Conservation (phyloP, 202 grass and related monocot genomes). For the Setaria viridis region DNA sequence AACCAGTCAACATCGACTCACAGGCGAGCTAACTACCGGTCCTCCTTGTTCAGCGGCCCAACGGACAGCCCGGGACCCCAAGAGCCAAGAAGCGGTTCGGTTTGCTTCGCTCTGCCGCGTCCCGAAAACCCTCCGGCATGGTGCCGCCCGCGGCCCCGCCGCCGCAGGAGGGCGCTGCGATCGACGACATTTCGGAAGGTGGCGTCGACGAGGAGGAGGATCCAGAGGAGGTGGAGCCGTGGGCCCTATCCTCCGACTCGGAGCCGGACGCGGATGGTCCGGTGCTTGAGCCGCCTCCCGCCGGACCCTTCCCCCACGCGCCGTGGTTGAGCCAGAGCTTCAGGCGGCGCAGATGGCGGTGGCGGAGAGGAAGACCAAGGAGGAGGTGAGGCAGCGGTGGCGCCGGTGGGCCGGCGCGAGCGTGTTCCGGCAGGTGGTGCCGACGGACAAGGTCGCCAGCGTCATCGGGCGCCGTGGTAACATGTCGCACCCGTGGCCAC, state of each 20-base stretch:
- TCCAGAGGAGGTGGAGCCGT: slow-evolving; percentile 48
- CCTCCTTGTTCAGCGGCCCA: no score
- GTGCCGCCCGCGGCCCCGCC: neutral
- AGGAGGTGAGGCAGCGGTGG: slow-evolving; percentile 45
- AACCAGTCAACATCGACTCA: no score
- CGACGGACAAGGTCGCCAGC: slow-evolving; percentile 64
- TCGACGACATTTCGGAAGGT: slow-evolving; percentile 4
- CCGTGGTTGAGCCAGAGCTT: neutral
- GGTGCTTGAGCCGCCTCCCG: neutral
- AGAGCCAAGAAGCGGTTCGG: no score
- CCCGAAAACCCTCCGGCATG: slow-evolving; percentile 35
- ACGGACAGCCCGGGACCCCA: no score
- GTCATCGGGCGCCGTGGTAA: slow-evolving; percentile 74
- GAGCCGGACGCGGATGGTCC: slow-evolving; percentile 17
- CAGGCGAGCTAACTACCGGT: no score
- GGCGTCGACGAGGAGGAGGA: slow-evolving; percentile 22
- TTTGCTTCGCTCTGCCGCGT: neutral
- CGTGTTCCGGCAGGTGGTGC: slow-evolving; percentile 74
- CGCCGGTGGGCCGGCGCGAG: slow-evolving; percentile 68
- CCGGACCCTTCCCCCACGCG: neutral
- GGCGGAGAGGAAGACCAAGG: no score
- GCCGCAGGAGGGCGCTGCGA: neutral
- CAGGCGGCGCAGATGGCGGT: neutral
- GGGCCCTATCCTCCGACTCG: slow-evolving; percentile 19
- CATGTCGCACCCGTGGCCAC: neutral